phyloP scores from a whole-genome alignment of 1,139 yeast species.

The Taphrina confusa region DNA sequence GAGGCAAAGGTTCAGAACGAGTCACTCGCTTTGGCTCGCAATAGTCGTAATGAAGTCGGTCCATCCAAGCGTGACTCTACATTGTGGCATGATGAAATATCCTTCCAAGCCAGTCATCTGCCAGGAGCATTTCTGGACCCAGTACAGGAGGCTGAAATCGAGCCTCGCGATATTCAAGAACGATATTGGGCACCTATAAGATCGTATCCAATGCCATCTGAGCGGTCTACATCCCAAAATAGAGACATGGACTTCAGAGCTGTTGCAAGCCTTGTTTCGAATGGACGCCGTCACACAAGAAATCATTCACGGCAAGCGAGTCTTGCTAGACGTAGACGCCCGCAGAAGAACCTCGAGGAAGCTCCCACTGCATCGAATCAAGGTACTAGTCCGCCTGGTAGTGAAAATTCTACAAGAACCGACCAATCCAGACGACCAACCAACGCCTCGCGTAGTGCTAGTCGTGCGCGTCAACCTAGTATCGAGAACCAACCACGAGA shows the following conservation, averaged over 20 bases:
- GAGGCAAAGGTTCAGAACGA: not conserved
- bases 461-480: slow-evolving; percentile 11
- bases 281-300: not conserved
- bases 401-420: not conserved
- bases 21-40: not conserved
- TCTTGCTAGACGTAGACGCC: not conserved
- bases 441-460: slow-evolving; percentile 10
- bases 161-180: slow-evolving; percentile 1
- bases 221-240: not conserved
- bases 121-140: slow-evolving; percentile 3
- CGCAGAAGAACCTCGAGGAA: not conserved
- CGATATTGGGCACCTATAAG: slow-evolving; percentile 30
- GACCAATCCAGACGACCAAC: slow-evolving; percentile 3
- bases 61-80: not conserved
- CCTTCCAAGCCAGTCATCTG: not conserved
- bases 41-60: not conserved
- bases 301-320: slow-evolving; percentile 14
- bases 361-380: not conserved
- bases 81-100: slow-evolving; percentile 16
- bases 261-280: not conserved
- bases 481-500: not conserved
- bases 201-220: slow-evolving; percentile 14
- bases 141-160: not conserved
- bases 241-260: not conserved
- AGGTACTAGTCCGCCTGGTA: not conserved